phyloP scores from a whole-genome alignment of 768 basidiomycete species.

The Psilocybe cyanescens region DNA sequence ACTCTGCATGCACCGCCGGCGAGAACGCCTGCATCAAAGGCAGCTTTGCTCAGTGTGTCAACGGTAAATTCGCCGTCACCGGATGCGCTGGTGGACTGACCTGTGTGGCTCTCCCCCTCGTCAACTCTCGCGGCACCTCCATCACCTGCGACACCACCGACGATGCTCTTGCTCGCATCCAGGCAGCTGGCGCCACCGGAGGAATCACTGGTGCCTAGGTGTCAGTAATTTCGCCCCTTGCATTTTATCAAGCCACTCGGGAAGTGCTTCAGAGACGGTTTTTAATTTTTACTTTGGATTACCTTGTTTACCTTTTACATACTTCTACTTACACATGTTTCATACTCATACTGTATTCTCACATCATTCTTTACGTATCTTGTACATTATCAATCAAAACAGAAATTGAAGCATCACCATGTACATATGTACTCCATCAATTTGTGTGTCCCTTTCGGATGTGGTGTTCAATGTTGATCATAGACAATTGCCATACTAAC shows the following conservation, averaged over 20 bases:
- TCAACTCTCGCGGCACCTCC: constrained; percentile 55
- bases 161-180: constrained; percentile 48
- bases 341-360: neutral
- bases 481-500: too few species aligned
- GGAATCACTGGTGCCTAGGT: constrained; percentile 40
- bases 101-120: constrained; percentile 58
- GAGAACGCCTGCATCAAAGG: constrained; percentile 49
- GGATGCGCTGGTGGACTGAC: constrained; percentile 39
- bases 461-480: too few species aligned
- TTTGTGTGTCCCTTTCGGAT: too few species aligned
- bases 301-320: constrained; percentile 3
- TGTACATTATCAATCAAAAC: neutral
- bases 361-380: constrained; percentile 1
- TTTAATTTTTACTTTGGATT: constrained; percentile 10
- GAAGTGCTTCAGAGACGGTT: constrained; percentile 2
- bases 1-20: constrained; percentile 51
- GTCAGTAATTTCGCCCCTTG: neutral
- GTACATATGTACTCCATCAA: too few species aligned
- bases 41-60: constrained; percentile 55
- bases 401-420: neutral
- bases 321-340: neutral
- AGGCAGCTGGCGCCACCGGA: constrained; percentile 44
- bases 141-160: constrained; percentile 52
- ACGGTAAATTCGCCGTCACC: constrained; percentile 46
- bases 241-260: neutral